These are phyloP conservation scores for Xylariaceae sp. DNA, from an alignment of 2,329 filamentous ascomycete genomes.

Conservation along the genomic window DNA sequence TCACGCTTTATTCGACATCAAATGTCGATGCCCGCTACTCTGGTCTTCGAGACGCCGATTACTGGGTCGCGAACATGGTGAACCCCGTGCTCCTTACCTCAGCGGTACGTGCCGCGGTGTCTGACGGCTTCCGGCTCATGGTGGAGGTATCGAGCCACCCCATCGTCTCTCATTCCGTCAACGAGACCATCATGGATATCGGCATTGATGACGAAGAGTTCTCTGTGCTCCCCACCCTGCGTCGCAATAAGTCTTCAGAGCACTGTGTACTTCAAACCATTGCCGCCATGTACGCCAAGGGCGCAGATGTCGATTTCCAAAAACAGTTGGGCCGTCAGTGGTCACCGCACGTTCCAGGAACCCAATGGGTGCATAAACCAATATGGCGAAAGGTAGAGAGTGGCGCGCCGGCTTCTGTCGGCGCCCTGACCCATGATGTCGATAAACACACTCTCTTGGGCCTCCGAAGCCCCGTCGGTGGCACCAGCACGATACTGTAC, in stretches of 20 bases:
- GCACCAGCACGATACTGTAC: slow-evolving; percentile 26
- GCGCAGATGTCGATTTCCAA: slow-evolving; percentile 4
- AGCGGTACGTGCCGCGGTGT: slow-evolving; percentile 26
- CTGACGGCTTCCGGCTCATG: slow-evolving; percentile 35
- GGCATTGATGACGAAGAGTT: slow-evolving; percentile 25
- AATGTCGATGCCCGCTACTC: slow-evolving; percentile 17
- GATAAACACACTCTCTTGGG: slow-evolving; percentile 32
- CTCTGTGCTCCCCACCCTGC: slow-evolving; percentile 28
- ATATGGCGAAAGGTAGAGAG: slow-evolving; percentile 23
- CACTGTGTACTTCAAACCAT: slow-evolving; percentile 1
- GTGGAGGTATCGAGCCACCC: slow-evolving; percentile 39
- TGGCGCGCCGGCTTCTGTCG: not conserved
- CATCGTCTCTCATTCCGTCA: slow-evolving; percentile 36
- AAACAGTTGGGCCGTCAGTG: slow-evolving; percentile 4
- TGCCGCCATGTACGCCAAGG: slow-evolving; percentile 1
- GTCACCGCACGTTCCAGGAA: slow-evolving; percentile 14
- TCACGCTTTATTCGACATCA: slow-evolving; percentile 34
- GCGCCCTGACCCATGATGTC: slow-evolving; percentile 24
- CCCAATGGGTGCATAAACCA: slow-evolving; percentile 17
- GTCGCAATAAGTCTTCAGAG: slow-evolving; percentile 21
- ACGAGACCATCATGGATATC: slow-evolving; percentile 31
- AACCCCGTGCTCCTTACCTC: slow-evolving; percentile 31
- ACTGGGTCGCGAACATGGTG: slow-evolving; percentile 38
- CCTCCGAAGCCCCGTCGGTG: slow-evolving; percentile 22
- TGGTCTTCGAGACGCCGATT: slow-evolving; percentile 23